A percentile compares a stretch with the other conserved stretches of the same genome.
Evolutionary conservation across 1,284 basidiomycete genomes (phyloP).

Genomic region (Pholiota adiposa): DNA sequence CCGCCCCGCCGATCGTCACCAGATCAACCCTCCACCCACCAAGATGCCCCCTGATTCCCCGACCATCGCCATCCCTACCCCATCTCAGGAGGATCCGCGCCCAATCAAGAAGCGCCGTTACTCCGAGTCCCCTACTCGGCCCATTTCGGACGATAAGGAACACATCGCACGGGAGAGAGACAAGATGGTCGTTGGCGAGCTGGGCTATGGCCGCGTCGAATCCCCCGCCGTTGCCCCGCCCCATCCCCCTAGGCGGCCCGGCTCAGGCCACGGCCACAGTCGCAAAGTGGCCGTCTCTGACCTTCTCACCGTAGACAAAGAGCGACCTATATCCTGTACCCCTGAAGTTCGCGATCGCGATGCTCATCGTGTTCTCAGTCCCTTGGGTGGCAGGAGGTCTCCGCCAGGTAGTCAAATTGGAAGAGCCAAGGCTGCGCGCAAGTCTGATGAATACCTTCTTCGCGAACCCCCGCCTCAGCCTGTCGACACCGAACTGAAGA

Average conservation of each 20-base stretch:
- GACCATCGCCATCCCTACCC: conserved; percentile 19
- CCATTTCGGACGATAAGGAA: conserved; percentile 29
- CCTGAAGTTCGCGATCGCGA: conserved; percentile 25
- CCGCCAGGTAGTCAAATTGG: conserved; percentile 49
- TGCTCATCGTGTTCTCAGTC: conserved; percentile 31
- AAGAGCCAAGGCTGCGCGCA: conserved; percentile 46
- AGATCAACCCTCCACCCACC: conserved; percentile 17
- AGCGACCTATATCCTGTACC: conserved; percentile 20
- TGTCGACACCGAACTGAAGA: conserved; percentile 10
- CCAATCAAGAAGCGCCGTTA: conserved; percentile 45
- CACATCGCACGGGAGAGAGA: conserved; percentile 29
- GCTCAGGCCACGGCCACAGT: conserved; percentile 28
- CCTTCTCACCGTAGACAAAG: conserved; percentile 28
- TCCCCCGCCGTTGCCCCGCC: conserved; percentile 26
- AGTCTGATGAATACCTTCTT: conserved; percentile 38
- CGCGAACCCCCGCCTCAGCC: conserved; percentile 18
- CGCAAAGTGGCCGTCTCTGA: conserved; percentile 34
- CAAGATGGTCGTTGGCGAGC: conserved; percentile 32
- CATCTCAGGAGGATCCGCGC: conserved; percentile 28
- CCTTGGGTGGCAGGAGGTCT: conserved; percentile 39
- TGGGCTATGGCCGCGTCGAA: conserved; percentile 34
- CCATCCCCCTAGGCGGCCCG: conserved; percentile 27
- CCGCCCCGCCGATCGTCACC: conserved; percentile 20
- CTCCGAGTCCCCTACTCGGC: conserved; percentile 39
- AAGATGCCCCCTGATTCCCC: conserved; percentile 17